A percentile compares a stretch with the other conserved stretches of the same genome.
Evolutionary conservation across 768 basidiomycete genomes (phyloP).

Genomic region (Macrolepiota dolichaula): DNA sequence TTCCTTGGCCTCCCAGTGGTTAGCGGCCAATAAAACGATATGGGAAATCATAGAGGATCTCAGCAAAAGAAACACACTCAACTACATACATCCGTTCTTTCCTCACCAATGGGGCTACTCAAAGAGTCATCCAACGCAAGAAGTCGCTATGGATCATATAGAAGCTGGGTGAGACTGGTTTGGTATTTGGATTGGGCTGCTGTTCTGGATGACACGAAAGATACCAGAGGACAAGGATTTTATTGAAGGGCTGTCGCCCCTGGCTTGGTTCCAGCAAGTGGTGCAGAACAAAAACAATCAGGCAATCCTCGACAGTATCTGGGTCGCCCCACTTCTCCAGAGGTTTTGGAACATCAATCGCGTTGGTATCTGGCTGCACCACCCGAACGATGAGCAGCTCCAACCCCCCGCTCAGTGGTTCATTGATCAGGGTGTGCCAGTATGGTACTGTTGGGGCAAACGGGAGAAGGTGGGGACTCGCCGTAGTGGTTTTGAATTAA

Average conservation of each 20-base stretch:
- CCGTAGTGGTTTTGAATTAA: neutral
- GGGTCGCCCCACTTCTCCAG: neutral
- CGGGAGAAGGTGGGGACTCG: neutral
- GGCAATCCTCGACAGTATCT: neutral
- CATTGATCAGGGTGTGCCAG: neutral
- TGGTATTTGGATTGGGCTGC: neutral
- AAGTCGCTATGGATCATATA: neutral
- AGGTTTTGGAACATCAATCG: neutral
- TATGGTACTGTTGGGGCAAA: neutral
- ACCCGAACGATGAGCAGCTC: neutral
- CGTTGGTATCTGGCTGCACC: neutral
- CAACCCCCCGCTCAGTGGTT: neutral
- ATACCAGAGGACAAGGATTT: neutral
- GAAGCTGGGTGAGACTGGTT: neutral
- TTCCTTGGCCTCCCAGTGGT: neutral
- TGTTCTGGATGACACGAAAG: neutral
- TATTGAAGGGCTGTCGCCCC: neutral
- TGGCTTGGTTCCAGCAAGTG: neutral
- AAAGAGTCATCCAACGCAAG: neutral
- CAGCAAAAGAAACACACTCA: neutral
- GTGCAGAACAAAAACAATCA: neutral
- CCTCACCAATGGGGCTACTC: neutral
- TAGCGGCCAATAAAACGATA: neutral
- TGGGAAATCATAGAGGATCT: neutral
- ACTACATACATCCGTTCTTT: neutral